Conservation (phyloP, 768 basidiomycete species). For the Suillus ampliporus region DNA sequence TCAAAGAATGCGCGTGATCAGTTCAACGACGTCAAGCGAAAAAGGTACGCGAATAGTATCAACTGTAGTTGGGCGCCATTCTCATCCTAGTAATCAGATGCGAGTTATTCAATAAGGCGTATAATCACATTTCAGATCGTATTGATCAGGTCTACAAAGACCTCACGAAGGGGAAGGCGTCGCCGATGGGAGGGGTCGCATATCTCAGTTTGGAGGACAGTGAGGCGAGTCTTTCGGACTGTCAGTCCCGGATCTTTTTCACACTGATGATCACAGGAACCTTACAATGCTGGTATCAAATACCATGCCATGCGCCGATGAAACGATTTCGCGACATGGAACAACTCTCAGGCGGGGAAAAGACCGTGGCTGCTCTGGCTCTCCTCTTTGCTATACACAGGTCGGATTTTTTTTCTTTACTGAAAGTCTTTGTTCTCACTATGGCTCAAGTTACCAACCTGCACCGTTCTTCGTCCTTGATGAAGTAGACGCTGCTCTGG, state of each 20-base stretch:
- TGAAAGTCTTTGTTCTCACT: conserved; percentile 2
- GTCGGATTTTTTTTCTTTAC: conserved; percentile 45
- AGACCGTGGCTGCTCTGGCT: conserved; percentile 97
- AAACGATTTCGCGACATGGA: conserved; percentile 99
- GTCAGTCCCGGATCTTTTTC: conserved; percentile 21
- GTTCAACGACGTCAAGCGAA: conserved; percentile 86
- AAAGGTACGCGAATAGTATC: conserved; percentile 55
- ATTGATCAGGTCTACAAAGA: conserved; percentile 99
- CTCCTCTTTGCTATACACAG: conserved; percentile 96
- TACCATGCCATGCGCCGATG: conserved; percentile 99
- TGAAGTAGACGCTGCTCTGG: conserved; percentile 96
- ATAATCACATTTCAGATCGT: conserved; percentile 91
- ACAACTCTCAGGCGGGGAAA: conserved; percentile 96
- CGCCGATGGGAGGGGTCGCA: conserved; percentile 95
- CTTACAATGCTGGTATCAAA: conserved; percentile 89
- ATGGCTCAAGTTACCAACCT: conserved; percentile 77
- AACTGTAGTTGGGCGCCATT: neutral
- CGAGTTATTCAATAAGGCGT: conserved; percentile 94
- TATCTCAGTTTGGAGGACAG: conserved; percentile 96
- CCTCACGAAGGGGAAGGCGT: conserved; percentile 91
- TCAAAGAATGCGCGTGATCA: conserved; percentile 90
- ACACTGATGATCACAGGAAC: conserved; percentile 57
- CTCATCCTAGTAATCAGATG: conserved; percentile 42
- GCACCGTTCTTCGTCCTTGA: conserved; percentile 99
- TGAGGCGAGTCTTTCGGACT: conserved; percentile 65